Evolutionary conservation across 2,329 filamentous ascomycete species (phyloP), one percentile per base, ranked within the genome.

Genomic region (Cladosporium oxysporum): DNA sequence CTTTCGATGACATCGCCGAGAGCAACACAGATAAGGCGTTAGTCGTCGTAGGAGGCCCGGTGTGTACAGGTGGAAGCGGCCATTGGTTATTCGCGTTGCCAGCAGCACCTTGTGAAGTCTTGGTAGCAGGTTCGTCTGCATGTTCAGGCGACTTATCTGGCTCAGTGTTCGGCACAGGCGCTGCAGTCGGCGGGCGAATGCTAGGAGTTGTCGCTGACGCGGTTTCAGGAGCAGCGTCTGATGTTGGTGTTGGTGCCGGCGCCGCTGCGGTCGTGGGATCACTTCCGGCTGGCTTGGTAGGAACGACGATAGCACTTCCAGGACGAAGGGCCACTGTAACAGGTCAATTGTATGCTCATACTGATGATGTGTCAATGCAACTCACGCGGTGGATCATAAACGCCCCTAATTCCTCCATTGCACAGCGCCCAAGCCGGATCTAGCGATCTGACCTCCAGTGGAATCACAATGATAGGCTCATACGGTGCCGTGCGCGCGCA

Each of bases 381-480:
- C 57, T 59, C 31, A 59, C 57, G 59, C 6, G 69, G 68, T 14
- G 68, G 70, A 47, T 71, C 69, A 41, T 66, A 71, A 2, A 68
- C 66, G 18, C 69, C 68, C 50, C 64, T 26, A 14, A 72, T 65
- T 16, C 70, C 70, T 5, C 66, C 68, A 31, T 57, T 66, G 66
- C 69, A 72, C 12, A 37, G 50, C 23, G 69, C 53, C 69, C 69
- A 71, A 5, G 58, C 69, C 18, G 67, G 64, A 23, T 72, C 62
- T 23, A 72, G 52, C 11, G 50, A 60, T n/a, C 58, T 55, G 6
- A 71, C 53, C 3, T 60, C 57, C 5, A 60, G 49, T 5, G 69
- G 68, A 18, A 72, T 67, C 16, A 69, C 68, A 14, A 71, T 33
- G 28, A 71, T 69, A 2, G 70, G 69, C 28, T 70, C 66, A 33